These are phyloP conservation scores for Didymella exigua DNA, from an alignment of 2,329 filamentous ascomycete species.

Conservation along the genomic window DNA sequence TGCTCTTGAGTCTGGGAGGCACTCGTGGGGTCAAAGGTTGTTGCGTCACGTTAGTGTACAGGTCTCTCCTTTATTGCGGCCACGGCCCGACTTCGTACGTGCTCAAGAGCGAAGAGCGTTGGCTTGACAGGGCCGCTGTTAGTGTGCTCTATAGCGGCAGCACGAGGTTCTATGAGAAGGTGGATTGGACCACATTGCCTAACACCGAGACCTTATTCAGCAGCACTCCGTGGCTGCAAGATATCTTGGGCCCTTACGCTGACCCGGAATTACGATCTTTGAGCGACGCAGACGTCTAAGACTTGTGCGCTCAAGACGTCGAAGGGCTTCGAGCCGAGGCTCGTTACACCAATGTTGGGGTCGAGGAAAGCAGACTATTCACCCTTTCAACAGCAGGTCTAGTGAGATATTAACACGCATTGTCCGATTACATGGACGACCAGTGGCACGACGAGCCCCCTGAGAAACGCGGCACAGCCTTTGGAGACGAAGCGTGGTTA, in stretches of 20 bases:
- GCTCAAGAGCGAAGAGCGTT: conserved; percentile 1
- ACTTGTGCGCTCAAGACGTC: background rate
- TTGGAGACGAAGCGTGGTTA: conserved; percentile 1
- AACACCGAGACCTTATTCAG: background rate
- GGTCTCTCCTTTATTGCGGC: background rate
- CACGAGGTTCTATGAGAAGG: conserved; percentile 1
- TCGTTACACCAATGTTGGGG: background rate
- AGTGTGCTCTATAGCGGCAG: conserved; percentile 12
- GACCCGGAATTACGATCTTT: background rate
- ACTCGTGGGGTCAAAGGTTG: background rate
- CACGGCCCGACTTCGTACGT: conserved; percentile 11
- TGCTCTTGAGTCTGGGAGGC: background rate
- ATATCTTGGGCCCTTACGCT: background rate
- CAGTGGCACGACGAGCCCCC: background rate
- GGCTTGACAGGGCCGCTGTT: conserved; percentile 4
- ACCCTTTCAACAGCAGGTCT: conserved; percentile 2
- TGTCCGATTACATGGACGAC: conserved; percentile 3
- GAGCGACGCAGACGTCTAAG: background rate
- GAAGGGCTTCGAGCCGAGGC: background rate
- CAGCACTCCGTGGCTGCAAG: conserved; percentile 2
- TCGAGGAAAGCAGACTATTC: background rate
- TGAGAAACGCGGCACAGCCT: background rate
- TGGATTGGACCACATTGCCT: background rate
- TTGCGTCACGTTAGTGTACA: conserved; percentile 9
- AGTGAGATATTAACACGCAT: conserved; percentile 7